A percentile compares a stretch with the other conserved stretches of the same genome.
These are phyloP conservation scores for Setomelanomma holmii DNA, from an alignment of 2,329 filamentous ascomycete genomes.

Conservation along the genomic window DNA sequence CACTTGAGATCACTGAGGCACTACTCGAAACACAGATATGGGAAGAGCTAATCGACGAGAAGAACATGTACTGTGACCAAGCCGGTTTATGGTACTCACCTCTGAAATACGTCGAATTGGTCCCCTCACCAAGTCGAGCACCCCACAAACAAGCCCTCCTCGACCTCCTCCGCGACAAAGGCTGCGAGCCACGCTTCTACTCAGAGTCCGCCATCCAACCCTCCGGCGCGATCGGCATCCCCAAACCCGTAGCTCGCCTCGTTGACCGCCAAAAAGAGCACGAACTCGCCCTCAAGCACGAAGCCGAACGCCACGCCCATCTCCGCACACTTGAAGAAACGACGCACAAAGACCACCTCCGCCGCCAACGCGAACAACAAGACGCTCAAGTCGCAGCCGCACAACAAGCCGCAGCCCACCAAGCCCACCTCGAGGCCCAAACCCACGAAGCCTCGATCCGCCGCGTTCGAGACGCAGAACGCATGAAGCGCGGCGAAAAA, in stretches of 20 bases:
- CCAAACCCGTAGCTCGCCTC: slow-evolving; percentile 33
- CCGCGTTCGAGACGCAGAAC: slow-evolving; percentile 39
- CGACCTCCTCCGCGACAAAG: slow-evolving; percentile 43
- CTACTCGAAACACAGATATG: slow-evolving; percentile 70
- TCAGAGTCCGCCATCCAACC: slow-evolving; percentile 47
- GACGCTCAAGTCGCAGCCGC: slow-evolving; percentile 33
- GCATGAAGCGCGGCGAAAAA: slow-evolving; percentile 40
- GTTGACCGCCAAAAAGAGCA: slow-evolving; percentile 43
- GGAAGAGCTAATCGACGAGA: slow-evolving; percentile 68
- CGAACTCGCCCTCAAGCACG: slow-evolving; percentile 34
- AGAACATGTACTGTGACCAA: slow-evolving; percentile 54
- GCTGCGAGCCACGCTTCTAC: slow-evolving; percentile 42
- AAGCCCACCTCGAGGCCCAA: slow-evolving; percentile 31
- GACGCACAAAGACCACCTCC: slow-evolving; percentile 33
- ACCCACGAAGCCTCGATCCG: slow-evolving; percentile 43
- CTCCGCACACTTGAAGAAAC: slow-evolving; percentile 37
- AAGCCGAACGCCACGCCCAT: slow-evolving; percentile 37
- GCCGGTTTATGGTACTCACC: slow-evolving; percentile 67
- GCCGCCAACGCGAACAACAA: slow-evolving; percentile 36
- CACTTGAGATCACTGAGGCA: slow-evolving; percentile 62
- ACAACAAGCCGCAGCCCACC: slow-evolving; percentile 26
- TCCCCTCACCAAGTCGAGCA: slow-evolving; percentile 28
- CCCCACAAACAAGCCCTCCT: slow-evolving; percentile 28
- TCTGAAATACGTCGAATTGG: slow-evolving; percentile 64
- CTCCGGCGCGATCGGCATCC: slow-evolving; percentile 45